Base-by-base conservation (phyloP, 108 stramenopile genomes). In the Conticribra guillardii region DNA sequence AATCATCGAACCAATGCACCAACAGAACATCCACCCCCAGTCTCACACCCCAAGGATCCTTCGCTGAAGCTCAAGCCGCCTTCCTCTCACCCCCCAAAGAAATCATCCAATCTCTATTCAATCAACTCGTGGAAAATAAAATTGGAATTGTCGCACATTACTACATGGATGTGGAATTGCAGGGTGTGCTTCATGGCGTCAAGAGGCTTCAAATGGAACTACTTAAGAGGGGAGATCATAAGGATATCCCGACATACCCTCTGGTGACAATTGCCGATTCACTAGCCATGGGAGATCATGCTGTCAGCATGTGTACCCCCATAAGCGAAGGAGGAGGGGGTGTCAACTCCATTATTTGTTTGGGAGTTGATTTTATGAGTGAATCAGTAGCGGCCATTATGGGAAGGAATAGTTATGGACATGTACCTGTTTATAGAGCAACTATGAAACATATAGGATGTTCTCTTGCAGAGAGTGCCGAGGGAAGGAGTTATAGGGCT, bases 81-180 rank as follows among this genome's bases (percentile, higher is more conserved):
- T 96, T 85, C 71, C 82, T 96, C 44, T 82, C 90, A 50, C 95
- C 95, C 1, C 90, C 91, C 58, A 64, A 75, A 17, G 79, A 84
- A 0, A 64, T 79, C 15, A 96, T 98, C 45, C 73, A 69, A 16
- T 60, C 65, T 3, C 65, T 97, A 16, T 61, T 86, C 19, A 69
- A 69, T 33, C 65, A 67, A 9, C 78, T 98, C 29, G 33, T 84
- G 22, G 51, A 70, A 18, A 76, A 82, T 22, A 89, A 96, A 41
- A 85, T 94, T 64, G 95, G 96, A 24, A 86, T 98, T 60, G 96
- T 97, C 14, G 97, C 96, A 8, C 97, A 98, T 63, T 98, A 95
- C 69, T 98, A 98, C 84, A 98, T 98, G 97, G 97, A 98, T 70
- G 95, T 96, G 26, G 97, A 98, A 79, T 71, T 98, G 57, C 97